Conservation (phyloP, 2,329 filamentous ascomycete species). For the Sporothrix humicola region DNA sequence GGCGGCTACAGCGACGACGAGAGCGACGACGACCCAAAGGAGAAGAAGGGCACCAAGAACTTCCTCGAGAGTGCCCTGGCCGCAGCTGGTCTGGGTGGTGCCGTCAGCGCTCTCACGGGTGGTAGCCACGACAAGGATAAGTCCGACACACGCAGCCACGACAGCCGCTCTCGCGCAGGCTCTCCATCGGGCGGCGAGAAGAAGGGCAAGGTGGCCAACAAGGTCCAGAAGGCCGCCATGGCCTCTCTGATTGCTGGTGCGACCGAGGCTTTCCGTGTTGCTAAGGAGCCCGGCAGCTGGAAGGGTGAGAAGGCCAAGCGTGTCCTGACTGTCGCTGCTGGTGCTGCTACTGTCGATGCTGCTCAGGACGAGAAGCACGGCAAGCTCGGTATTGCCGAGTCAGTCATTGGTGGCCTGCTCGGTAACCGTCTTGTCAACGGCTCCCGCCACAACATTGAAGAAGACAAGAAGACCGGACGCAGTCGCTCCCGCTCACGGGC, state of each 20-base stretch:
- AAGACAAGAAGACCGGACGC: constrained; percentile 63
- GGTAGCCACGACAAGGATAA: constrained; percentile 50
- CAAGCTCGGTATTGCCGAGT: constrained; percentile 83
- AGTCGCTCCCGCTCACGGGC: constrained; percentile 72
- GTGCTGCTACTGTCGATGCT: constrained; percentile 85
- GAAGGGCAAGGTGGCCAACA: constrained; percentile 56
- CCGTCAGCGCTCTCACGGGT: constrained; percentile 64
- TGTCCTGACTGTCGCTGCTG: constrained; percentile 82
- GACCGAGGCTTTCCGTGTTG: constrained; percentile 87
- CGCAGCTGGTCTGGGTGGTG: constrained; percentile 66
- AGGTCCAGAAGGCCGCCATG: constrained; percentile 85
- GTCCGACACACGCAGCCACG: constrained; percentile 55
- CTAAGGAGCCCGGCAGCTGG: constrained; percentile 89
- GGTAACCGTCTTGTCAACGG: constrained; percentile 87
- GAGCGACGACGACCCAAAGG: constrained; percentile 57
- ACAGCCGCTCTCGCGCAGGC: constrained; percentile 53
- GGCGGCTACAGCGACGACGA: constrained; percentile 65
- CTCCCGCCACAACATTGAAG: constrained; percentile 68
- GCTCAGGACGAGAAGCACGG: constrained; percentile 75
- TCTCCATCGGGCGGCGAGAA: constrained; percentile 56
- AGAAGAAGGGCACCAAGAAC: constrained; percentile 67
- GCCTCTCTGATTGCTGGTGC: constrained; percentile 89
- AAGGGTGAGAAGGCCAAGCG: constrained; percentile 90
- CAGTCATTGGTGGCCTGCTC: constrained; percentile 85
- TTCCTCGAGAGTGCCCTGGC: constrained; percentile 68